Evolutionary conservation across 306 rosid species (phyloP).

Genomic region (Cucumis sativus): Cucumber_9930_V3 NC_026658.2:16697501-16698000

Average conservation of each 20-base stretch:
- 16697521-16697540: not conserved
- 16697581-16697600: too few species aligned
- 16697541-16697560: not conserved
- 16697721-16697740: not conserved
- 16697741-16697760: not conserved
- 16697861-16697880: conserved; percentile 77
- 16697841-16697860: conserved; percentile 85
- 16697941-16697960: not conserved
- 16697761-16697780: not conserved
- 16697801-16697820: conserved; percentile 53
- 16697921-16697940: conserved; percentile 46
- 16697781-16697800: not conserved
- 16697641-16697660: not conserved
- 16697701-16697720: not conserved
- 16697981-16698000: conserved; percentile 7
- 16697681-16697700: not conserved
- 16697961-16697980: not conserved
- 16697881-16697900: conserved; percentile 64
- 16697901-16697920: conserved; percentile 80
- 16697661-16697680: not conserved
- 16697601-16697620: not conserved
- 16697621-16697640: not conserved
- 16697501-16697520: not conserved
- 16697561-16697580: not conserved
- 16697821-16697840: conserved; percentile 95